These are phyloP conservation scores for Synchytrium microbalum DNA, from an alignment of 371 early-diverging fungal species.

Conservation along the genomic window DNA sequence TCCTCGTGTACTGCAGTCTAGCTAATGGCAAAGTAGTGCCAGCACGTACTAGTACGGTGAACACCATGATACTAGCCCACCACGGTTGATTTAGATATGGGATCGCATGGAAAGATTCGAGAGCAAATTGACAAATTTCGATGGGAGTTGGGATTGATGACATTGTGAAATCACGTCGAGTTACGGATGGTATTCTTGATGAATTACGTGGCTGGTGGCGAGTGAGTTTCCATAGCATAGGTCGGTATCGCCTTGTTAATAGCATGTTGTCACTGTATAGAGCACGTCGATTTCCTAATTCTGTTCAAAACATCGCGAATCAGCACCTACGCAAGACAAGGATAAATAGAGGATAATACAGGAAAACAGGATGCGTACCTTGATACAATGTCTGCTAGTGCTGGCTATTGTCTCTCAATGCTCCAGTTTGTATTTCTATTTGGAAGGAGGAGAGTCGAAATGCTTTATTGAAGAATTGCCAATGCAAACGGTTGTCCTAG, in stretches of 20 bases:
- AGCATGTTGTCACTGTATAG: background rate
- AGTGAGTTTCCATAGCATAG: background rate
- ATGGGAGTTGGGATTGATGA: background rate
- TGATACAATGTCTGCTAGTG: conserved; percentile 3
- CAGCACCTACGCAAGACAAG: too few relatives aligned
- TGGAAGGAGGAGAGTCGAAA: conserved; percentile 76
- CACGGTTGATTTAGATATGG: conserved; percentile 41
- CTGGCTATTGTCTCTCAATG: background rate
- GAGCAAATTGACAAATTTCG: background rate
- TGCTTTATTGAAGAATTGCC: conserved; percentile 95
- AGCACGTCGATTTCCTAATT: too few relatives aligned
- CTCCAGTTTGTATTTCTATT: conserved; percentile 82
- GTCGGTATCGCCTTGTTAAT: background rate
- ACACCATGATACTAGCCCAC: conserved; percentile 57
- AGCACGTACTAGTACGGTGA: conserved; percentile 53
- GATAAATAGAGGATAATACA: too few relatives aligned
- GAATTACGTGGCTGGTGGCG: background rate
- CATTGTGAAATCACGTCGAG: conserved; percentile 1
- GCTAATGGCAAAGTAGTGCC: conserved; percentile 67
- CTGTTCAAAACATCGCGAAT: too few relatives aligned
- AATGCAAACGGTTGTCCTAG: conserved; percentile 69
- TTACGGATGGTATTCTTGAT: background rate
- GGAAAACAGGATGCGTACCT: background rate
- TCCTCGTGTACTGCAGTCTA: conserved; percentile 54
- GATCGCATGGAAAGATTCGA: background rate